Evolutionary conservation across 1,284 basidiomycete genomes (phyloP), one percentile per base, ranked within the genome.

Genomic region (Athelia psychrophila): DNA sequence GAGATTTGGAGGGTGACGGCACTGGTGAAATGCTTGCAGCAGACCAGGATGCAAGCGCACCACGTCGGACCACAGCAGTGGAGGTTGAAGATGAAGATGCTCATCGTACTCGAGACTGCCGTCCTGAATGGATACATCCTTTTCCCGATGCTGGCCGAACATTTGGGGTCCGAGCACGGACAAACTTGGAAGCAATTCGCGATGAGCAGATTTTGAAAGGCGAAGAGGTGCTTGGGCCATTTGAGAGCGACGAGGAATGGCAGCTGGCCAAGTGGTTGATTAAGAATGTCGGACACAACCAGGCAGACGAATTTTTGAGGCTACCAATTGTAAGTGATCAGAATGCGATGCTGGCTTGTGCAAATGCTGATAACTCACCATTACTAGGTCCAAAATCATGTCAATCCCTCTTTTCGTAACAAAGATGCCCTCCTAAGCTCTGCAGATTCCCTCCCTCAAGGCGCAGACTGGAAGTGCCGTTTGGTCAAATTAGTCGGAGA

Each of bases 381-480:
- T 42, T 24, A 10, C 16, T 35, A 51, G 50, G 47, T 24, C 8
- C 44, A 36, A 20, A 5, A 30, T 25, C 20, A 48, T 36, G 38
- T 35, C 16, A 36, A 48, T 16, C 57, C 58, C 13, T 56, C 57
- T 0, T 60, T 60, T 49, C 53, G 62, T 16, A 65, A 64, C 46
- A 57, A 51, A 6, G 51, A 54, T 18, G 47, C 50, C 0, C 60
- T 68, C 25, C 44, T 63, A 9, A 47, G 62, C 8, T 45, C 51
- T 3, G 38, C 69, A 9, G 57, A 64, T 20, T 3, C 19, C 4
- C 53, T 67, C 6, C 61, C 62, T 0, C 33, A 8, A 2, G 63
- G 65, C 1, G 51, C 55, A 0, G 48, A 52, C 3, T 71, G 67
- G 64, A 49, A 9, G 2, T 58, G 60, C 32, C 36, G 60, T 5